These are phyloP conservation scores for Aleurites moluccanus DNA, from an alignment of 441 rosid species.

Conservation along the genomic window DNA sequence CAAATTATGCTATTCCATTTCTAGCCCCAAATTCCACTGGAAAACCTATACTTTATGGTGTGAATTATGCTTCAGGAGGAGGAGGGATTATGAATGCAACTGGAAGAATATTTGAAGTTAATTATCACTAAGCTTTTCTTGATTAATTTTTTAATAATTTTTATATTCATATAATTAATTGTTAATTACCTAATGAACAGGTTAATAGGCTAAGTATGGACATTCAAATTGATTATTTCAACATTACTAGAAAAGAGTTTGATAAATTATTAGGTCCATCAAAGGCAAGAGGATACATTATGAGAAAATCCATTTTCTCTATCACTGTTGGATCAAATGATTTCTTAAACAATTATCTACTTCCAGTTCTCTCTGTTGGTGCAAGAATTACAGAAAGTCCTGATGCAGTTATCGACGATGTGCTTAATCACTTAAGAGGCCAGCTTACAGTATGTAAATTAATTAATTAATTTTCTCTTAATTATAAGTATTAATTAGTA, in stretches of 20 bases:
- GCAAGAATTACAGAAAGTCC: slow-evolving; percentile 64
- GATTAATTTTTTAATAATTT: not conserved
- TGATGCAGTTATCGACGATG: slow-evolving; percentile 59
- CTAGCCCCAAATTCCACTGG: slow-evolving; percentile 67
- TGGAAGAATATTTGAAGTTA: slow-evolving; percentile 73
- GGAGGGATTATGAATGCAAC: slow-evolving; percentile 94
- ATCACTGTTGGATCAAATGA: slow-evolving; percentile 89
- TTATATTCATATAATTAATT: not conserved
- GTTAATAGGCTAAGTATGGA: slow-evolving; percentile 84
- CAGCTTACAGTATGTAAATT: slow-evolving; percentile 56
- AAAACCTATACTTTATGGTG: slow-evolving; percentile 61
- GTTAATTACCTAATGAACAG: slow-evolving; percentile 26
- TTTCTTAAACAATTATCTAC: slow-evolving; percentile 81
- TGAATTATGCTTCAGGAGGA: slow-evolving; percentile 95
- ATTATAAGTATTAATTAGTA: not conserved
- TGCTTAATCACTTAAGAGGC: slow-evolving; percentile 53
- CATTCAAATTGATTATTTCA: slow-evolving; percentile 76
- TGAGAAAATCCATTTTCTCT: slow-evolving; percentile 70
- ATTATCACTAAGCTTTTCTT: not conserved
- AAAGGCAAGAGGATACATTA: slow-evolving; percentile 60
- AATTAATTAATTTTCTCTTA: not conserved
- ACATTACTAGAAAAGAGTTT: slow-evolving; percentile 67
- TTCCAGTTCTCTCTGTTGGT: slow-evolving; percentile 74
- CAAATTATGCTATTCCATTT: slow-evolving; percentile 70
- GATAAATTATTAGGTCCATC: slow-evolving; percentile 60